Percentiles rank a stretch among this genome's conserved stretches.
These are phyloP conservation scores for Alternaria triticimaculans DNA, from an alignment of 2,329 filamentous ascomycete genomes.

Conservation along the genomic window DNA sequence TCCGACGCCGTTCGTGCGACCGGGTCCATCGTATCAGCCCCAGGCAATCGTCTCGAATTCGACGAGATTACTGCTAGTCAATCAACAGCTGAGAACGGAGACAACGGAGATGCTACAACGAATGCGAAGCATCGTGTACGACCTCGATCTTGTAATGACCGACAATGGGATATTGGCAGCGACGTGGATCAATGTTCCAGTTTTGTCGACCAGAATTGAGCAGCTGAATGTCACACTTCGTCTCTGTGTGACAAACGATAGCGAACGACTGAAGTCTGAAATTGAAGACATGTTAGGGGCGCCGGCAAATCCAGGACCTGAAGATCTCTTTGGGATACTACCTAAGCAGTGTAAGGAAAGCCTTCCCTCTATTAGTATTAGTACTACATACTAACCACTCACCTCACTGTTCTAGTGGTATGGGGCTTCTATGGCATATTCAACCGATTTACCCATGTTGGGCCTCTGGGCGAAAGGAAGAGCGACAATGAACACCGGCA, in stretches of 20 bases:
- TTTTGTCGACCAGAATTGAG: slow-evolving; percentile 12
- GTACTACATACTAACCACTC: not conserved
- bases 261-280: not conserved
- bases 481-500: not conserved
- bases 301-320: not conserved
- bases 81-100: slow-evolving; percentile 19
- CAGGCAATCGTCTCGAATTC: slow-evolving; percentile 4
- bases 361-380: not conserved
- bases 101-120: slow-evolving; percentile 7
- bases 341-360: not conserved
- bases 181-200: slow-evolving; percentile 21
- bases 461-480: not conserved
- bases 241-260: slow-evolving; percentile 4
- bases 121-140: slow-evolving; percentile 3
- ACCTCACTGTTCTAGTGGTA: not conserved
- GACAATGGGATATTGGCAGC: slow-evolving; percentile 19
- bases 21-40: not conserved
- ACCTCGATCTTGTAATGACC: slow-evolving; percentile 20
- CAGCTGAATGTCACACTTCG: slow-evolving; percentile 16
- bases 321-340: not conserved
- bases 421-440: not conserved
- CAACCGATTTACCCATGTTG: not conserved
- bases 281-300: not conserved
- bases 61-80: slow-evolving; percentile 15
- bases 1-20: not conserved